A percentile compares a stretch with the other conserved stretches of the same genome.
phyloP scores from a whole-genome alignment of 352 stramenopile genomes.

The Globisporangium canariense region DNA sequence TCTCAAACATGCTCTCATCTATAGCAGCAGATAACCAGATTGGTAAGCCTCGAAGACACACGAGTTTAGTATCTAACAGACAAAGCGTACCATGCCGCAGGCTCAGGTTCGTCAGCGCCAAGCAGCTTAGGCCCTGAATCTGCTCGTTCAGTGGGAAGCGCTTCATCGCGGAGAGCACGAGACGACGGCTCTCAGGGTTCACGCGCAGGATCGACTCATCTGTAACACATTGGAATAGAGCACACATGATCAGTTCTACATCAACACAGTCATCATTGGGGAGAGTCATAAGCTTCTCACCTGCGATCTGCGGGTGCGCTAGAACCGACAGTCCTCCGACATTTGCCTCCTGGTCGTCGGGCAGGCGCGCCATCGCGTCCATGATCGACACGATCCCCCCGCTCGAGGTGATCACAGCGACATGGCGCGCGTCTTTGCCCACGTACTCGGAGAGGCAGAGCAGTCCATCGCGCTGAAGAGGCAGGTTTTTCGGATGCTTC shows the following conservation, averaged over 20 bases:
- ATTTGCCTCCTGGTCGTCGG: conserved; percentile 46
- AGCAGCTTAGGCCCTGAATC: conserved; percentile 45
- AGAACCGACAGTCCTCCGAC: conserved; percentile 50
- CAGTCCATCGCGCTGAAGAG: conserved; percentile 48
- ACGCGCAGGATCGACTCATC: conserved; percentile 47
- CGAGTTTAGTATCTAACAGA: not conserved
- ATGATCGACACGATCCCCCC: conserved; percentile 44
- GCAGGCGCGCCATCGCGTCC: conserved; percentile 43
- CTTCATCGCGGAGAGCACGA: conserved; percentile 58
- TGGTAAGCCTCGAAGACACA: not conserved
- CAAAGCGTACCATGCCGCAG: conserved; percentile 36
- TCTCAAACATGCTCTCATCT: conserved; percentile 55
- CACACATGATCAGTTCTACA: not conserved
- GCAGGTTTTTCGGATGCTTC: conserved; percentile 25
- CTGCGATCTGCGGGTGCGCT: conserved; percentile 49
- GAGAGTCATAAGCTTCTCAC: conserved; percentile 8
- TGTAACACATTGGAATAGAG: conserved; percentile 5
- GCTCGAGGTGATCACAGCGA: conserved; percentile 34
- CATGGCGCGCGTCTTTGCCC: conserved; percentile 22
- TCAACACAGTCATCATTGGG: not conserved
- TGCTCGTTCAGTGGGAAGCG: conserved; percentile 57
- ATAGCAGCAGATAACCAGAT: not conserved
- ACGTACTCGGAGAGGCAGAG: conserved; percentile 41
- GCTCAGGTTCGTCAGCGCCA: conserved; percentile 57
- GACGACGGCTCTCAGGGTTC: conserved; percentile 41